Evolutionary conservation across 1,139 yeast genomes (phyloP).

Genomic region (Geotrichum carabidarum): DNA sequence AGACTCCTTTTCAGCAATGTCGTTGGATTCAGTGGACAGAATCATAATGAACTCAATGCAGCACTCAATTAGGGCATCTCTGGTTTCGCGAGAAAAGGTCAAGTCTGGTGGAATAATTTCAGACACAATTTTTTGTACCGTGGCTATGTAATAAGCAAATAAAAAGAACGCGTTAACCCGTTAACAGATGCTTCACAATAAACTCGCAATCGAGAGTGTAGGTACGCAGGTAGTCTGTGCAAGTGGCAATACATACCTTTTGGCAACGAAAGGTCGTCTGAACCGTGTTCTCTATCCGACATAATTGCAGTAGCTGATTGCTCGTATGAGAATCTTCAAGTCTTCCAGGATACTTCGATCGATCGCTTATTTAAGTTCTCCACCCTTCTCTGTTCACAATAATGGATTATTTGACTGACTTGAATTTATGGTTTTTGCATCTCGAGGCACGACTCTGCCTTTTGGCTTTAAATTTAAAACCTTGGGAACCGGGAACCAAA

Average conservation of each 20-base stretch:
- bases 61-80: slow-evolving; percentile 93
- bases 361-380: no score
- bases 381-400: no score
- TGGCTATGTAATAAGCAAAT: slow-evolving; percentile 47
- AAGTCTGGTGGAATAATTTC: slow-evolving; percentile 85
- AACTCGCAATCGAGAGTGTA: no score
- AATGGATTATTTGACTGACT: no score
- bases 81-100: slow-evolving; percentile 85
- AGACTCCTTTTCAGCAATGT: slow-evolving; percentile 92
- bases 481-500: no score
- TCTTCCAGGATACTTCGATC: no score
- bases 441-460: no score
- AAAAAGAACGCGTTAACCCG: not conserved
- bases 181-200: not conserved
- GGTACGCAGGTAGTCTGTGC: no score
- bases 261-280: slow-evolving; percentile 18
- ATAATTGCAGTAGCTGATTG: not conserved
- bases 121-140: slow-evolving; percentile 89
- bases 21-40: slow-evolving; percentile 87
- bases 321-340: no score
- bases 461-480: no score
- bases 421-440: no score
- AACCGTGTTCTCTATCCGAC: slow-evolving; percentile 19
- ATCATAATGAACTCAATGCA: slow-evolving; percentile 96
- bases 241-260: slow-evolving; percentile 8